Evolutionary conservation across 345 rosid genomes (phyloP).

Genomic region (Brassica rapa): DNA sequence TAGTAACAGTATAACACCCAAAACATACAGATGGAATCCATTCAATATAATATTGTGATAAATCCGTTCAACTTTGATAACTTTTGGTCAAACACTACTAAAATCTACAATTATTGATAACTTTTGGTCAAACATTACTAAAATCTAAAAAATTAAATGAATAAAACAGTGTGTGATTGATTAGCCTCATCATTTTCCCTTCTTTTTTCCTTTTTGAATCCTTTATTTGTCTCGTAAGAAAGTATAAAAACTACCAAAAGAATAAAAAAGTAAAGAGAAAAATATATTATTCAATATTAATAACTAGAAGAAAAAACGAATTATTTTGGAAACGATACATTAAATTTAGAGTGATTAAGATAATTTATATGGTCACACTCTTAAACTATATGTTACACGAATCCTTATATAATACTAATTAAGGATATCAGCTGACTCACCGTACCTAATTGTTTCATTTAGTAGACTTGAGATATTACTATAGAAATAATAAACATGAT

Average conservation of each 20-base stretch:
- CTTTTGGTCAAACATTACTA: conserved; percentile 37
- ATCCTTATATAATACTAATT: background rate
- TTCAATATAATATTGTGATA: background rate
- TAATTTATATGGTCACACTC: background rate
- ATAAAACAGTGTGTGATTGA: conserved; percentile 25
- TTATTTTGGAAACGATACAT: background rate
- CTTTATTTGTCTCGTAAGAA: background rate
- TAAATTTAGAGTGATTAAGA: background rate
- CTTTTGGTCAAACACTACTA: conserved; percentile 25
- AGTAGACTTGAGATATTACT: background rate
- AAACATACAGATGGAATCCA: background rate
- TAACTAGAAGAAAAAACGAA: background rate
- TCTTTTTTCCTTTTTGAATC: background rate
- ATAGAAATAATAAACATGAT: background rate
- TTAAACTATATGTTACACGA: background rate
- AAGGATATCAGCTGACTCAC: background rate
- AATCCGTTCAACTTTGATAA: conserved; percentile 3
- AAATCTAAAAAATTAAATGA: background rate
- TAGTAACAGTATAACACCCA: background rate
- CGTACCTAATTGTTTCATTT: background rate
- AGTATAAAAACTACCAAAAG: background rate
- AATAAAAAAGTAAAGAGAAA: conserved; percentile 12
- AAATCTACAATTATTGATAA: conserved; percentile 25
- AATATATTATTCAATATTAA: background rate
- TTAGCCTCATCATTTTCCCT: background rate